phyloP scores from a whole-genome alignment of 2,329 filamentous ascomycete genomes.

The Ophiostoma sp. region DNA sequence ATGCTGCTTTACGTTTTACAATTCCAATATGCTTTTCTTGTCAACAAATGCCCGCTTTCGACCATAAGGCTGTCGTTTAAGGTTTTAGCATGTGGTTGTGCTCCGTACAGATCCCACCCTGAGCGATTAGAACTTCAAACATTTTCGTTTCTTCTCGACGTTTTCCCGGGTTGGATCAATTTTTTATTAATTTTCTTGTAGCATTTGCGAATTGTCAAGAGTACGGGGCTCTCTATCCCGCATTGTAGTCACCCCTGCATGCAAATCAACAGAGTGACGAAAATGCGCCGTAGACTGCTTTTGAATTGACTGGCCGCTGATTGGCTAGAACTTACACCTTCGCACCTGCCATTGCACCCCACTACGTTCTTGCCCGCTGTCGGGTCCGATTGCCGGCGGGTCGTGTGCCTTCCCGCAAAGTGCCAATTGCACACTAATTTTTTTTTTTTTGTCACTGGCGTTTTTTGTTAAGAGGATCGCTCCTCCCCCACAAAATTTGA shows the following conservation, averaged over 20 bases:
- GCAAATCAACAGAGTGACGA: background rate
- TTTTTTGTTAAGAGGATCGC: slow-evolving; percentile 2
- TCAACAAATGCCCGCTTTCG: background rate
- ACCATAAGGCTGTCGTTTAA: background rate
- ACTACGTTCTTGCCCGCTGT: background rate
- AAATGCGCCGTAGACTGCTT: background rate
- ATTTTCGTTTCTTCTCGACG: background rate
- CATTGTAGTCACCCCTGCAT: background rate
- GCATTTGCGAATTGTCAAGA: background rate
- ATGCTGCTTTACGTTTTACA: background rate
- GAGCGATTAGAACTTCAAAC: background rate
- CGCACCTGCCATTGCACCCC: background rate
- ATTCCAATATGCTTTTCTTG: background rate
- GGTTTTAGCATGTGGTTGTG: too few relatives aligned
- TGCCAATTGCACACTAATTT: slow-evolving; percentile 13
- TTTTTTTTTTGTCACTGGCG: slow-evolving; percentile 18
- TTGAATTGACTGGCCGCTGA: slow-evolving; percentile 28
- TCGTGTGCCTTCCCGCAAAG: slow-evolving; percentile 16
- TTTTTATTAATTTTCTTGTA: background rate
- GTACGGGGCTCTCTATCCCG: background rate
- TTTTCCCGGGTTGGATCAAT: too few relatives aligned
- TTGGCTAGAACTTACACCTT: slow-evolving; percentile 27
- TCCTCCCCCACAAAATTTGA: slow-evolving; percentile 24
- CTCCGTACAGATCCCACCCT: background rate
- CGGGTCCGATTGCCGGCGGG: slow-evolving; percentile 28